Percentiles rank a stretch among this genome's conserved stretches.
Conservation (phyloP, 129 eudicot genomes). For the Erigeron canadensis region DNA sequence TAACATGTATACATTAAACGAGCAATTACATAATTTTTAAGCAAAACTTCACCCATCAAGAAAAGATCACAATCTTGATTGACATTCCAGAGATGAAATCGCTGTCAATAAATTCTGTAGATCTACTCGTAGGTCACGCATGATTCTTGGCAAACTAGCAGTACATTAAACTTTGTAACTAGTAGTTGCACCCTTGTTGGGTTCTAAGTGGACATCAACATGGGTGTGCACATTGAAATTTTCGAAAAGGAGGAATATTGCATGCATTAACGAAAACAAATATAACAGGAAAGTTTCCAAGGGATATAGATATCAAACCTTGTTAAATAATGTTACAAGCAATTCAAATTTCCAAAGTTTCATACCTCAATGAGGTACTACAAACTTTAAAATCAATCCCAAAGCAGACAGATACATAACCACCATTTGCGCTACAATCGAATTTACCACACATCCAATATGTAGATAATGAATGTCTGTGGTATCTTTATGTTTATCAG, state of each 20-base stretch:
- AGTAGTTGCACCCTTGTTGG: not conserved
- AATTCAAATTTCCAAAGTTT: not conserved
- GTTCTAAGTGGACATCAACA: not conserved
- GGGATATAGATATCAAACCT: conserved; percentile 9
- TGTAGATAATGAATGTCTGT: too few species aligned
- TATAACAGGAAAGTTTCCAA: not conserved
- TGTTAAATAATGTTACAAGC: not conserved
- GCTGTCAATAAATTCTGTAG: too few species aligned
- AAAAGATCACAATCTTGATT: too few species aligned
- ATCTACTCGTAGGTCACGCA: too few species aligned
- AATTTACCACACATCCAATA: not conserved
- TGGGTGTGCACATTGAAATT: not conserved
- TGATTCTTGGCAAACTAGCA: not conserved
- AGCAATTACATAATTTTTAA: too few species aligned
- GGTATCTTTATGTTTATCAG: not conserved
- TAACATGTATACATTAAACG: too few species aligned
- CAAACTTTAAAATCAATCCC: not conserved
- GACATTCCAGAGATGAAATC: too few species aligned
- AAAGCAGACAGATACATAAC: not conserved
- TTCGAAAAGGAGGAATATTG: not conserved
- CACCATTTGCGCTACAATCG: not conserved
- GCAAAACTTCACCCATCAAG: too few species aligned
- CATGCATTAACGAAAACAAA: not conserved
- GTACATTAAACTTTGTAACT: not conserved
- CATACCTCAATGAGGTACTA: not conserved